Base-by-base conservation (phyloP, 2,329 filamentous ascomycete species). In the Paraconiothyrium sp. region DNA sequence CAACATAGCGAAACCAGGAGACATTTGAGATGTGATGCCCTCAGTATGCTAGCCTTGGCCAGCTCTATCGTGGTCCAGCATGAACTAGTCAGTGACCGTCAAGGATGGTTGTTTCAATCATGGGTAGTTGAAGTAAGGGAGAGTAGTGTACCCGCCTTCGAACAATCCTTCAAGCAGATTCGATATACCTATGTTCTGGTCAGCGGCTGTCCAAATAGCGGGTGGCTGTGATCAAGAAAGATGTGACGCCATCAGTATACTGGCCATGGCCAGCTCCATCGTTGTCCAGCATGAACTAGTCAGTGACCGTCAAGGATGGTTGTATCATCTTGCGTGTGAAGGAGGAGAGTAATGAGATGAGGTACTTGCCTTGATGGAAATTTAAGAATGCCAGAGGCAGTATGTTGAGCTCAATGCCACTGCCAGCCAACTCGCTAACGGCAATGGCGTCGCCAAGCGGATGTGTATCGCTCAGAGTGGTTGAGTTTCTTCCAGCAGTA, bases 231-330 rank as follows among this genome's bases (percentile, higher is more conserved):
- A 30, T 1, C 27, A 30, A 6, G 27, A 6, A 30, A 30, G 27
- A 30, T 30, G 6, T 30, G 6, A 30, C 27, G 27, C 27, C 6
- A 30, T 30, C 27, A 30, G 27, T 20, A 20, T 20, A 20, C 20
- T 20, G 20, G 20, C 20, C 20, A 20, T 20, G 20, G 20, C 48
- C 48, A 35, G 48, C 48, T 6, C 49, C 49, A 52, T 52, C 13
- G 49, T 52, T 52, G 49, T 52, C 49, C 49, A 52, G 48, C 49
- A 52, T 24, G 49, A 50, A 52, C 49, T 52, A 52, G 13, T 52
- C 49, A 24, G 49, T 52, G 49, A 34, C 49, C 49, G 49, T 52
- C 49, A 20, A 37, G 34, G 20, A 52, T 52, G 49, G 49, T 39
- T 24, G 34, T 52, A 24, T 52, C 49, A 52, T 52, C 49, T n/a